Evolutionary conservation across 1,139 yeast species (phyloP).

Genomic region (Ashbya aceris): DNA sequence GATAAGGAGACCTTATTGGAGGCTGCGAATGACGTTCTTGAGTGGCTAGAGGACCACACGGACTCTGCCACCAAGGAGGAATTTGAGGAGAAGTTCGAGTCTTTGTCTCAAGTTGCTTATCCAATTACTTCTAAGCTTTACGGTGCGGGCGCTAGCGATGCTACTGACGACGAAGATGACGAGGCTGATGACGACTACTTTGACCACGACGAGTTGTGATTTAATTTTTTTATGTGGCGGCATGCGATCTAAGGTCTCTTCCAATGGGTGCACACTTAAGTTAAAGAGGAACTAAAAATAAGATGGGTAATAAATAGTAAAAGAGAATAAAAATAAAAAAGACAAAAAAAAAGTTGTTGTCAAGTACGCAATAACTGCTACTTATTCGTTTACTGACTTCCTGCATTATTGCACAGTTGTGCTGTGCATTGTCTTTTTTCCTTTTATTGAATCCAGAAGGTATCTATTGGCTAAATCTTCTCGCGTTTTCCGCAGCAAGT

Average conservation of each 20-base stretch:
- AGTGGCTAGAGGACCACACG: constrained; percentile 77
- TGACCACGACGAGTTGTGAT: constrained; percentile 54
- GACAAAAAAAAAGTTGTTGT: neutral
- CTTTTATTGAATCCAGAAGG: too few relatives aligned
- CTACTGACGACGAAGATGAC: constrained; percentile 56
- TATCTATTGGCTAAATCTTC: too few relatives aligned
- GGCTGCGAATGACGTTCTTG: constrained; percentile 79
- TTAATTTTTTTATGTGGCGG: neutral
- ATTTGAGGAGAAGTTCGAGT: constrained; percentile 86
- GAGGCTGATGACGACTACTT: constrained; percentile 44
- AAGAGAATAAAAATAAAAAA: neutral
- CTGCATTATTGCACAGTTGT: too few relatives aligned
- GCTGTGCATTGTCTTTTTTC: too few relatives aligned
- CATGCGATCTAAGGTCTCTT: too few relatives aligned
- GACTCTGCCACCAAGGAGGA: constrained; percentile 87
- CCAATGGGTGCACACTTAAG: neutral
- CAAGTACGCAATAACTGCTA: too few relatives aligned
- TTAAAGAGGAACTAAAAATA: neutral
- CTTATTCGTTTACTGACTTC: too few relatives aligned
- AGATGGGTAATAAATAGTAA: neutral
- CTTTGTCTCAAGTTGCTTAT: constrained; percentile 72
- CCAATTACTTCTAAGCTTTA: constrained; percentile 92
- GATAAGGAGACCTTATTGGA: constrained; percentile 87
- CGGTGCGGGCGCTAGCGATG: constrained; percentile 42
- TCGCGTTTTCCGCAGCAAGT: too few relatives aligned